Percentiles rank a stretch among this genome's conserved stretches.
phyloP scores from a whole-genome alignment of 352 stramenopile species.

The Phytophthora citricola region DNA sequence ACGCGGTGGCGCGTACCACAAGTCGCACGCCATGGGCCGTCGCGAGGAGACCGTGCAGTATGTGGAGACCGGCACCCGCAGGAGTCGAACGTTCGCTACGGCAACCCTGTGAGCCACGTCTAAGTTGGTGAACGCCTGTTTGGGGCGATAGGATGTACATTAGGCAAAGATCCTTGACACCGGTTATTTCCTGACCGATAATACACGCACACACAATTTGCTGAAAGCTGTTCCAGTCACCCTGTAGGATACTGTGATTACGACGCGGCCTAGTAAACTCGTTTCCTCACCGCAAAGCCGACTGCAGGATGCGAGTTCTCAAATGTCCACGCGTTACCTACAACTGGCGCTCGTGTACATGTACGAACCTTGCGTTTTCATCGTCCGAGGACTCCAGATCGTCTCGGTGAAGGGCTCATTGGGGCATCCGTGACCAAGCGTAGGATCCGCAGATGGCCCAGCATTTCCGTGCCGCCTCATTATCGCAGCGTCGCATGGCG shows the following conservation, averaged over 20 bases:
- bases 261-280: neutral
- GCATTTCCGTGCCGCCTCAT: constrained; percentile 4
- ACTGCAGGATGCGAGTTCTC: constrained; percentile 7
- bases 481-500: constrained; percentile 20
- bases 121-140: constrained; percentile 12
- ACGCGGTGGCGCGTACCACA: constrained; percentile 40
- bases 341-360: neutral
- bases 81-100: constrained; percentile 34
- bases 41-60: constrained; percentile 39
- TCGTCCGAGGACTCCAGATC: neutral
- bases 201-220: constrained; percentile 10
- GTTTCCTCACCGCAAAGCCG: neutral
- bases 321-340: constrained; percentile 24
- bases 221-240: neutral
- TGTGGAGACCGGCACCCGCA: constrained; percentile 38
- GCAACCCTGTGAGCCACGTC: constrained; percentile 42
- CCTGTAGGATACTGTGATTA: no score
- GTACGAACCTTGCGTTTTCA: neutral
- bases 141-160: constrained; percentile 24
- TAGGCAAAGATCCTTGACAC: constrained; percentile 18
- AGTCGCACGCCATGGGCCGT: constrained; percentile 28
- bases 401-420: constrained; percentile 13
- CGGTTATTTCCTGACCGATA: constrained; percentile 3
- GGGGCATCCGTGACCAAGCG: constrained; percentile 7
- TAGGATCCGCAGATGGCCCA: constrained; percentile 7